Conservation (phyloP, 2,329 filamentous ascomycete genomes). For the Beauveria sp. region DNA sequence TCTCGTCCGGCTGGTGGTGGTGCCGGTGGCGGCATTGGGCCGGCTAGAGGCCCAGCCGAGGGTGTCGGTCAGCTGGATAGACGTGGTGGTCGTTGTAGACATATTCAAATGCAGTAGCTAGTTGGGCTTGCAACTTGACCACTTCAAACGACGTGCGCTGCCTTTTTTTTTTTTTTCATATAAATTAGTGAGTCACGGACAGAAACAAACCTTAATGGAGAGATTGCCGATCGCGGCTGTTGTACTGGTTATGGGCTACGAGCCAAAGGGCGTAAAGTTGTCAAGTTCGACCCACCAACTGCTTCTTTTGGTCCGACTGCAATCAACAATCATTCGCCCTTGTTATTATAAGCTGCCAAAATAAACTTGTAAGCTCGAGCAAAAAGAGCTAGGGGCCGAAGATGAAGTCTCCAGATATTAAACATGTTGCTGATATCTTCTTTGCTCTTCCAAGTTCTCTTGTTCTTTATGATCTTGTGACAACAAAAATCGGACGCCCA, state of each 20-base stretch:
- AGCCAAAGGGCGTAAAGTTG: background rate
- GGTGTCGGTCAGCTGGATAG: background rate
- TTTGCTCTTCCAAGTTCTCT: no score
- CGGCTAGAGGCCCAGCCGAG: slow-evolving; percentile 4
- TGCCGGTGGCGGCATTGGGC: background rate
- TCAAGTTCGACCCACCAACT: no score
- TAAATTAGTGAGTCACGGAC: background rate
- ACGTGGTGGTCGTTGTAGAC: slow-evolving; percentile 5
- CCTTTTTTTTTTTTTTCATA: background rate
- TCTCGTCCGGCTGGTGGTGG: background rate
- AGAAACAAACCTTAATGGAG: background rate
- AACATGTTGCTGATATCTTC: no score
- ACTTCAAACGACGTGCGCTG: background rate
- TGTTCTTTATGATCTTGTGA: no score
- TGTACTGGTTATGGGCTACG: no score
- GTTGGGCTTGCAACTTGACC: background rate
- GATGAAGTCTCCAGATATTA: no score
- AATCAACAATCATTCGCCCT: no score
- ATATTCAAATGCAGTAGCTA: background rate
- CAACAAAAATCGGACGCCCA: no score
- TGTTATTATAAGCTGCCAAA: no score
- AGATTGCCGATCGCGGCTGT: background rate
- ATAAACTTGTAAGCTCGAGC: no score
- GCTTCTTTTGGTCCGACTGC: no score
- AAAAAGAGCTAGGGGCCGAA: no score